These are phyloP conservation scores for Daedaleopsis nitida DNA, from an alignment of 768 basidiomycete species.

Conservation along the genomic window DNA sequence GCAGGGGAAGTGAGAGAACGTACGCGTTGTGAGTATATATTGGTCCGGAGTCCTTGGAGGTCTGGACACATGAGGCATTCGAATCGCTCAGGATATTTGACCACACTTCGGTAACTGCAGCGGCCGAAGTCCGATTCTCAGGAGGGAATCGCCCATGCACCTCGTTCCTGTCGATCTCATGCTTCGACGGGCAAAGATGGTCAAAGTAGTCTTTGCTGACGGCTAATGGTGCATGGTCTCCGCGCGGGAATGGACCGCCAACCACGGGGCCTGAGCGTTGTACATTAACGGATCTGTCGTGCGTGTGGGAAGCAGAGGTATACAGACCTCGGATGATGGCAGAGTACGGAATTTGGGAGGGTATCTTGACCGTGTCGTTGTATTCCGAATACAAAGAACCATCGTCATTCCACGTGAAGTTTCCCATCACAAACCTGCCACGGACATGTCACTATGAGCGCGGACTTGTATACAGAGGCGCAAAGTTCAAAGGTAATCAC, in stretches of 20 bases:
- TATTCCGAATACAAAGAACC: constrained; percentile 6
- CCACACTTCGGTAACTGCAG: constrained; percentile 9
- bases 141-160: neutral
- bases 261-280: constrained; percentile 8
- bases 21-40: constrained; percentile 16
- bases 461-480: too few species aligned
- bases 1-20: neutral
- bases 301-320: constrained; percentile 2
- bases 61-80: constrained; percentile 10
- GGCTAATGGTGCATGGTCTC: constrained; percentile 3
- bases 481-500: neutral
- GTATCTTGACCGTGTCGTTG: constrained; percentile 3
- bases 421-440: constrained; percentile 11
- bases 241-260: constrained; percentile 8
- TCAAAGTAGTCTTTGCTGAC: constrained; percentile 15
- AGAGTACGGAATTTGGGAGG: constrained; percentile 14
- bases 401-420: constrained; percentile 15
- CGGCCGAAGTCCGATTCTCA: neutral
- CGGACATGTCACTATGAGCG: neutral
- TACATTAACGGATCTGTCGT: neutral
- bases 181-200: constrained; percentile 5
- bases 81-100: neutral
- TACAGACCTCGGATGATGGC: constrained; percentile 12
- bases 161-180: neutral
- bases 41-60: constrained; percentile 1